Evolutionary conservation across 305 asterid genomes (phyloP), one percentile per base, ranked within the genome.

Genomic region (Fraxinus angustifolia): DNA sequence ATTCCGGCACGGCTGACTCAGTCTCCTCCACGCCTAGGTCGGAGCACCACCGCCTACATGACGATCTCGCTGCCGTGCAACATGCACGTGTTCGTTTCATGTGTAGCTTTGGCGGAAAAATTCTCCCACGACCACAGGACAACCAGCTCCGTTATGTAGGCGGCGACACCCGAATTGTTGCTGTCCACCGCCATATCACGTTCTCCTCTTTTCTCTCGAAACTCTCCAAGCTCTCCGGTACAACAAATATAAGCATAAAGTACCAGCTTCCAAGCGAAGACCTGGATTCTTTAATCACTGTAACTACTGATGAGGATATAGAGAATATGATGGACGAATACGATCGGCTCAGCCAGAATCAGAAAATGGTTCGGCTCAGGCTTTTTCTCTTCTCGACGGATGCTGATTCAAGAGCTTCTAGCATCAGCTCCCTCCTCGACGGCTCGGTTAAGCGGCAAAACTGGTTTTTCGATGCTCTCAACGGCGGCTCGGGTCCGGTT

Each of bases 81-180:
- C 90, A 83, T 35, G 88, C 87, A 77, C 88, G 92, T 40, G 82
- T 91, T 80, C 97, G 99, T 23, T 90, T 95, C 88, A 92, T 95
- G 99, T 95, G 99, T 91, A 95, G 99, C 89, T 93, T 92, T 81
- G 95, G 97, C 28, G 99, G 99, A 77, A 93, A 91, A 81, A 93
- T 95, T 88, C 83, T 92, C 75, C 99, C 96, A 71, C 94, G 98
- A 42, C 98, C 98, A 0, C 97, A 90, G 87, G 97, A 95, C 87
- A 93, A 92, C 85, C 98, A 93, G 89, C 98, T 93, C 86, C 97
- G 98, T 48, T 95, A 95, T 88, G 91, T 95, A 80, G 98, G 98
- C 30, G 99, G 99, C 5, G 99, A 95, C 87, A 95, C 99, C 81
- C 93, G 98, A 0, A 95, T 95, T 73, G 95, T 95, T 35, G 93